These are phyloP conservation scores for Nakaseomyces glabratus DNA, from an alignment of 1,139 yeast genomes.

Conservation along the genomic window DNA sequence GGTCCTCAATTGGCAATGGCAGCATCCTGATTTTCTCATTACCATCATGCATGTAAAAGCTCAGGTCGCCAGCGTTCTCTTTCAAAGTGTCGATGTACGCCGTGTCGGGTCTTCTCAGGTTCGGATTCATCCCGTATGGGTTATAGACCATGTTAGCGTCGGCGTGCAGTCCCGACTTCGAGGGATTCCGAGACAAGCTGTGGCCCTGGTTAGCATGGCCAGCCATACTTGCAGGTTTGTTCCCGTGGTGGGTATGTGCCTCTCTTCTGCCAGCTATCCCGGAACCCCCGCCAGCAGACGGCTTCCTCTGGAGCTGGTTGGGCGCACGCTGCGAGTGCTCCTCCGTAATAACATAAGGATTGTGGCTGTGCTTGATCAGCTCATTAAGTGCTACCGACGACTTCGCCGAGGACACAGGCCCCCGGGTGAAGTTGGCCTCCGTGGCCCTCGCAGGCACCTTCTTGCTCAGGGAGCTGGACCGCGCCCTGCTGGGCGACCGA, in stretches of 20 bases:
- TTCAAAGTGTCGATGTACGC: constrained; percentile 11
- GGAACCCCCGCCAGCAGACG: constrained; percentile 3
- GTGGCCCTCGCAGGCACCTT: neutral
- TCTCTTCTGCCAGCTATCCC: constrained; percentile 2
- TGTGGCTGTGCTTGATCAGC: constrained; percentile 7
- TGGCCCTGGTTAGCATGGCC: constrained; percentile 16
- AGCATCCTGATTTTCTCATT: constrained; percentile 40
- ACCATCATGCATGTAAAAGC: constrained; percentile 30
- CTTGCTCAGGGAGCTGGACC: neutral
- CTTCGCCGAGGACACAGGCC: constrained; percentile 7
- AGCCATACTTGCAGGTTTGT: constrained; percentile 9
- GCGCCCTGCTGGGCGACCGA: constrained; percentile 2
- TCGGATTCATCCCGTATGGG: constrained; percentile 29
- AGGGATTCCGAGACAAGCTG: neutral
- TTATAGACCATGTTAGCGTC: constrained; percentile 25
- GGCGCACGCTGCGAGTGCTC: constrained; percentile 1
- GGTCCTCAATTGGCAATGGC: constrained; percentile 59
- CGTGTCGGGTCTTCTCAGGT: constrained; percentile 15
- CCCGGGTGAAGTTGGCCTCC: constrained; percentile 4
- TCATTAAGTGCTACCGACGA: constrained; percentile 8
- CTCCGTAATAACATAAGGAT: constrained; percentile 2
- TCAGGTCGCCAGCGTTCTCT: constrained; percentile 15
- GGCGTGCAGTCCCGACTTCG: neutral
- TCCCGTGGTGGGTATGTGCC: constrained; percentile 6
- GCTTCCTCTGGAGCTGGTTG: constrained; percentile 7